A percentile compares a stretch with the other conserved stretches of the same genome.
These are phyloP conservation scores for Pythium folliculosum DNA, from an alignment of 352 stramenopile species.

Conservation along the genomic window DNA sequence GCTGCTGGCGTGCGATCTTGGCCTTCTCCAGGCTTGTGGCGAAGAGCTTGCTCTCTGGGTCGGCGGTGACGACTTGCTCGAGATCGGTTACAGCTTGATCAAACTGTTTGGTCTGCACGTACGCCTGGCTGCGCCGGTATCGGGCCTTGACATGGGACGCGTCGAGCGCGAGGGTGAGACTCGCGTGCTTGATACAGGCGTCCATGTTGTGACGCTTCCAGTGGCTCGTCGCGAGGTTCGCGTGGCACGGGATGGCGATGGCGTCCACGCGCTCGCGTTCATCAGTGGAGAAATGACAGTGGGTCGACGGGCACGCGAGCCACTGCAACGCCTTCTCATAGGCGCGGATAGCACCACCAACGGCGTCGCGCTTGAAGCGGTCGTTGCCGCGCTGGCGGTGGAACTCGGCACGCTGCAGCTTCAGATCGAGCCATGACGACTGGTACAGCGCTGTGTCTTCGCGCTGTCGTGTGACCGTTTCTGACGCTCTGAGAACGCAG, in stretches of 20 bases:
- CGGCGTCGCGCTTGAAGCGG: slow-evolving; percentile 45
- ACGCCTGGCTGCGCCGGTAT: slow-evolving; percentile 68
- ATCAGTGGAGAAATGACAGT: slow-evolving; percentile 38
- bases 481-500: slow-evolving; percentile 9
- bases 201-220: slow-evolving; percentile 48
- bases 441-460: slow-evolving; percentile 1
- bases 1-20: slow-evolving; percentile 16
- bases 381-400: slow-evolving; percentile 60
- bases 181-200: slow-evolving; percentile 52
- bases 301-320: slow-evolving; percentile 44
- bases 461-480: not conserved
- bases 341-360: slow-evolving; percentile 36
- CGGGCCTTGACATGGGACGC: slow-evolving; percentile 58
- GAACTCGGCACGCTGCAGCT: slow-evolving; percentile 42
- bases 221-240: slow-evolving; percentile 65
- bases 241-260: slow-evolving; percentile 50
- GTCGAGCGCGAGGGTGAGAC: slow-evolving; percentile 46
- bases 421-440: slow-evolving; percentile 50
- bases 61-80: slow-evolving; percentile 31
- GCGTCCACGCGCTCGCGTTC: slow-evolving; percentile 39
- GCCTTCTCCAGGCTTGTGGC: slow-evolving; percentile 18
- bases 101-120: slow-evolving; percentile 55
- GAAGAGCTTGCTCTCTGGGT: slow-evolving; percentile 46
- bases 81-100: slow-evolving; percentile 59
- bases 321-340: slow-evolving; percentile 47